phyloP scores from a whole-genome alignment of 371 early-diverging fungal species.

The Parasitella parasitica region DNA sequence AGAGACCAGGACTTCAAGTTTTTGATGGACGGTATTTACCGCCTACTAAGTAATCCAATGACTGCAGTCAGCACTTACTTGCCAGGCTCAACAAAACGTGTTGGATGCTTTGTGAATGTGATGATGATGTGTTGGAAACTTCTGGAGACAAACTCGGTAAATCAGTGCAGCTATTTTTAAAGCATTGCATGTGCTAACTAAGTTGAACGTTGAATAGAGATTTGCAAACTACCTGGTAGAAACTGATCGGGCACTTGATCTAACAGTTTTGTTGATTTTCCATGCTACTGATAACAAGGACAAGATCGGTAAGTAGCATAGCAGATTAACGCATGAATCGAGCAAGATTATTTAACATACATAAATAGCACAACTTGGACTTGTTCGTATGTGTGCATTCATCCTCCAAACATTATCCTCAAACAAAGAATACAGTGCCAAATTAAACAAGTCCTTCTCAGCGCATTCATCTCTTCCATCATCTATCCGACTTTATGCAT shows the following conservation, averaged over 20 bases:
- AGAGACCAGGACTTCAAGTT: slow-evolving; percentile 78
- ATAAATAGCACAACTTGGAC: slow-evolving; percentile 64
- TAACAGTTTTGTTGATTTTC: slow-evolving; percentile 64
- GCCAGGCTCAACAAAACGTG: slow-evolving; percentile 76
- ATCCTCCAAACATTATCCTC: slow-evolving; percentile 83
- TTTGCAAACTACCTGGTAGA: slow-evolving; percentile 71
- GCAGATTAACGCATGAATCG: background rate
- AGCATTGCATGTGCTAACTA: too few relatives aligned
- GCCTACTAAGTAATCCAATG: slow-evolving; percentile 79
- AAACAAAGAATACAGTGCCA: slow-evolving; percentile 72
- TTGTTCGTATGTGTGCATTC: slow-evolving; percentile 79
- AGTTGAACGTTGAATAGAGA: slow-evolving; percentile 32
- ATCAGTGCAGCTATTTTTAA: too few relatives aligned
- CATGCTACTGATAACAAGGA: slow-evolving; percentile 63
- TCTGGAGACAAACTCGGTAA: slow-evolving; percentile 74
- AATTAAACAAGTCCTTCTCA: slow-evolving; percentile 76
- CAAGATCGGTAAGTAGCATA: slow-evolving; percentile 52
- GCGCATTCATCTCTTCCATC: slow-evolving; percentile 64
- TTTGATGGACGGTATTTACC: slow-evolving; percentile 69
- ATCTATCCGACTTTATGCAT: slow-evolving; percentile 68
- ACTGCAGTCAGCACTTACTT: slow-evolving; percentile 76
- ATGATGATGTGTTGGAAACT: slow-evolving; percentile 86
- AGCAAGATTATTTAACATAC: background rate
- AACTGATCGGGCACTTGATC: slow-evolving; percentile 65
- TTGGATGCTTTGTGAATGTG: slow-evolving; percentile 69